Evolutionary conservation across 2,329 filamentous ascomycete genomes (phyloP).

Genomic region (Aspergillus sp.): DNA sequence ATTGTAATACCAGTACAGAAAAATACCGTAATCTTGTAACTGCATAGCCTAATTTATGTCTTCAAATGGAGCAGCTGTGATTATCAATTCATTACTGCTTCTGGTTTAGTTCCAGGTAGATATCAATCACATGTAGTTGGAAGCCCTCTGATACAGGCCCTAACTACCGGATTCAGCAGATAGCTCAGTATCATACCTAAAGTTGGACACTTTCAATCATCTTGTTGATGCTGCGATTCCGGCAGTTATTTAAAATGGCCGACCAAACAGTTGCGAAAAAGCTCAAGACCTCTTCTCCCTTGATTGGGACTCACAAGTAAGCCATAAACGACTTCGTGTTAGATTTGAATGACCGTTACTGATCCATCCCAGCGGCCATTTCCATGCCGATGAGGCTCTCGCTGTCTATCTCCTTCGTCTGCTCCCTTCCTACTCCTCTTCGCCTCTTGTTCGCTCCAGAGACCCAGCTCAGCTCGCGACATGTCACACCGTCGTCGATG

Average conservation of each 20-base stretch:
- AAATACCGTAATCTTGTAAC: too few species aligned
- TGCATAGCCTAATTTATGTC: too few species aligned
- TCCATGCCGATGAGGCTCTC: constrained; percentile 97
- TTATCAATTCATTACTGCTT: neutral
- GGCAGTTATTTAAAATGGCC: constrained; percentile 55
- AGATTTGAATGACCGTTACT: constrained; percentile 1
- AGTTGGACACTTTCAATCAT: too few species aligned
- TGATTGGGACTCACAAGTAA: constrained; percentile 87
- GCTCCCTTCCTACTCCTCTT: constrained; percentile 72
- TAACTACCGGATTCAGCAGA: constrained; percentile 1
- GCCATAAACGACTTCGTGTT: neutral
- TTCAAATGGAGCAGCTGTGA: too few species aligned
- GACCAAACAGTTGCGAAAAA: constrained; percentile 69
- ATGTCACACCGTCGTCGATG: constrained; percentile 95
- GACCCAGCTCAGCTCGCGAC: constrained; percentile 71
- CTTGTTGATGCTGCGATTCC: constrained; percentile 31
- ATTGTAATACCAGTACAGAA: too few species aligned
- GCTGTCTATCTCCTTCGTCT: constrained; percentile 93
- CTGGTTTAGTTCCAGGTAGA: neutral
- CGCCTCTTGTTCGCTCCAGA: constrained; percentile 77
- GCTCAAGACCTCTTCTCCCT: constrained; percentile 67
- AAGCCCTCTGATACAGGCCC: constrained; percentile 10
- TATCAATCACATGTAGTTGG: constrained; percentile 4
- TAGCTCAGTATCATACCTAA: too few species aligned
- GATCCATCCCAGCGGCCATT: constrained; percentile 63